Base-by-base conservation (phyloP, 1,139 yeast species). In the Scheffersomyces stambukii region DNA sequence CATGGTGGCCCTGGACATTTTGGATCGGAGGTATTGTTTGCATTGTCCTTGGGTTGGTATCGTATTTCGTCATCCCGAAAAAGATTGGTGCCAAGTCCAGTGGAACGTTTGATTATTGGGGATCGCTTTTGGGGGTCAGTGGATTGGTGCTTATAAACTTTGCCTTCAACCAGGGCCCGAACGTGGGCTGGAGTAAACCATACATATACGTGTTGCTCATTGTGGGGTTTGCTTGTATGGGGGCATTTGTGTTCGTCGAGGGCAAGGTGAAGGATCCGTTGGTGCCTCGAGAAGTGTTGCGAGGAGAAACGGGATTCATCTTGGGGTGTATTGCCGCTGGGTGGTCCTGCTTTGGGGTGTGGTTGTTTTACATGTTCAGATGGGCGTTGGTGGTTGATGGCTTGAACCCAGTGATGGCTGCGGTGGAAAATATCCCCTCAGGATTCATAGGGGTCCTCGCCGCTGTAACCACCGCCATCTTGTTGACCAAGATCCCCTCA, bases 121-220 rank as follows among this genome's bases (percentile, higher is more conserved):
- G 81, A 2, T 59, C 71, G 1, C 18, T 64, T 1, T 38, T 57
- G 3, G 79, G 79, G 6, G 66, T 75, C 3, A 27, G 52, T 9
- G 79, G 78, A 0, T 48, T 76, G 26, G 56, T 75, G 2, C 50
- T 75, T 23, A 59, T 75, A 37, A 71, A 73, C 41, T 65, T 75
- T 38, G 70, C 80, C 1, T 74, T 77, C 67, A 76, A 76, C 41
- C 79, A 77, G 42, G 83, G 77, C 6, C 81, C 84, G 0, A 65
- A 63, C 16, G 72, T 68, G 3, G 81, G 79, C 5, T 77, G 82
- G 81, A 48, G 57, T 3, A 45, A 30, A 3, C 65, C 68, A 1
- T 75, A 75, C 37, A 72, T 70, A 4, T 75, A 73, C 39, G 59
- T 64, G 2, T 43, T 75, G 10, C 52, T 77, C 13, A 70, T 76